These are phyloP conservation scores for Celoporthe dispersa DNA, from an alignment of 2,329 filamentous ascomycete species.

Conservation along the genomic window DNA sequence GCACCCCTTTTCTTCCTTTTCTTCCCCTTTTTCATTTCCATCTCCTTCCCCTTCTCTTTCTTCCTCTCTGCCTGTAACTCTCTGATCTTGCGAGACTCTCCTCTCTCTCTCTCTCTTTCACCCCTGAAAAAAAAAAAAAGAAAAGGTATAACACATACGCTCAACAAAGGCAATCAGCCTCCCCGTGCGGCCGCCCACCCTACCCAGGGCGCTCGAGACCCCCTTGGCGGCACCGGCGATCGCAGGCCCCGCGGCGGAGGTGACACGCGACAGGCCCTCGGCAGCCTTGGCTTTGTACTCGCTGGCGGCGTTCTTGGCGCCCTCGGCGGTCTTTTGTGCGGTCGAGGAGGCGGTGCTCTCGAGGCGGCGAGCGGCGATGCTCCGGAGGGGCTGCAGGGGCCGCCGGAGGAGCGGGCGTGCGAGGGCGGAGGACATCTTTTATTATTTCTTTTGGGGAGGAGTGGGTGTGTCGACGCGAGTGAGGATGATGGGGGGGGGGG, in stretches of 20 bases:
- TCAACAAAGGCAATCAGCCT: conserved; percentile 79
- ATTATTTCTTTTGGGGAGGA: too few relatives aligned
- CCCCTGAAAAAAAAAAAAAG: not conserved
- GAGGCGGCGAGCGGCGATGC: conserved; percentile 58
- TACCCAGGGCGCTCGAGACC: conserved; percentile 68
- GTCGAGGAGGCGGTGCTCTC: conserved; percentile 61
- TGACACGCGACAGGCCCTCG: conserved; percentile 81
- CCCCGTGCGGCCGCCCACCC: conserved; percentile 83
- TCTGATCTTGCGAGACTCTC: too few relatives aligned
- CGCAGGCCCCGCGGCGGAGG: conserved; percentile 78
- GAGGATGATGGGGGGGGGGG: not conserved
- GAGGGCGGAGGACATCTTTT: conserved; percentile 27
- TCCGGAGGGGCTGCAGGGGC: conserved; percentile 18
- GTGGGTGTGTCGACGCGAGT: not conserved
- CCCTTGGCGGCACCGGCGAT: conserved; percentile 74
- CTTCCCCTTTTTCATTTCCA: not conserved
- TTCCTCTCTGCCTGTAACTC: not conserved
- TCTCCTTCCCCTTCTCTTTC: not conserved
- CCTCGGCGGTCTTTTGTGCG: conserved; percentile 45
- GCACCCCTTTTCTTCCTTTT: not conserved
- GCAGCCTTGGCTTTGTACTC: conserved; percentile 68
- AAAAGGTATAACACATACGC: conserved; percentile 65
- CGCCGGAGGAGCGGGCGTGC: conserved; percentile 30
- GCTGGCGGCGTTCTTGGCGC: conserved; percentile 46
- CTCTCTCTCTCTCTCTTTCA: not conserved